Evolutionary conservation across 768 basidiomycete genomes (phyloP).

Genomic region (Leccinum obscurum): DNA sequence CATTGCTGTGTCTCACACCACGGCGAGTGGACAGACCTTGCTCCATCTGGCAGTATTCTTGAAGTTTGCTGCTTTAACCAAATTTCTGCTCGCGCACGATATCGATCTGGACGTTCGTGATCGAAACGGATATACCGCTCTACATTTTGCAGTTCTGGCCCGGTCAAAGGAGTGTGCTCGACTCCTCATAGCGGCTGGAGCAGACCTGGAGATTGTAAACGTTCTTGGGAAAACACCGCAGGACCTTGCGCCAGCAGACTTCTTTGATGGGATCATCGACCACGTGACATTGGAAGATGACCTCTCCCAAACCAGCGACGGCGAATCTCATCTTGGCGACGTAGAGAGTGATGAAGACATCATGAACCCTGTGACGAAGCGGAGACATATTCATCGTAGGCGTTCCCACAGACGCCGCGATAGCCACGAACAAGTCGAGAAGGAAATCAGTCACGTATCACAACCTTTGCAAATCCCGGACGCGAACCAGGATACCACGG

Average conservation of each 20-base stretch:
- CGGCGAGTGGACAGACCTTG: conserved; percentile 77
- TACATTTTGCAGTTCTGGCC: conserved; percentile 80
- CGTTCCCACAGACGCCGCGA: conserved; percentile 18
- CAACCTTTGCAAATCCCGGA: conserved; percentile 5
- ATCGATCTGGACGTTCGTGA: conserved; percentile 86
- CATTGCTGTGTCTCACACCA: conserved; percentile 68
- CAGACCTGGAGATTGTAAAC: conserved; percentile 75
- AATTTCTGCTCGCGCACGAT: conserved; percentile 68
- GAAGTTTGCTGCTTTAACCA: conserved; percentile 66
- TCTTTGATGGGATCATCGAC: conserved; percentile 42
- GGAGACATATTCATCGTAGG: conserved; percentile 38
- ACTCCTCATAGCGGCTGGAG: conserved; percentile 75
- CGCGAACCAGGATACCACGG: conserved; percentile 24
- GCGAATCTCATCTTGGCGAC: conserved; percentile 68
- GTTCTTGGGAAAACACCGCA: conserved; percentile 66
- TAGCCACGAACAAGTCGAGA: conserved; percentile 14
- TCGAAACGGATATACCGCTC: conserved; percentile 84
- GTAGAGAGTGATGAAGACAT: conserved; percentile 64
- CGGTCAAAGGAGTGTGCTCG: conserved; percentile 63
- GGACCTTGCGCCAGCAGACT: conserved; percentile 51
- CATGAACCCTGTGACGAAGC: conserved; percentile 32
- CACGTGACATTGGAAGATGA: conserved; percentile 21
- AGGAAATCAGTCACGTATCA: not conserved
- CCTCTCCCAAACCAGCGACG: conserved; percentile 34
- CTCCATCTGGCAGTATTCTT: conserved; percentile 86